Evolutionary conservation across 140 eudicot species (phyloP).

Genomic region (Senecio squalidus): DNA sequence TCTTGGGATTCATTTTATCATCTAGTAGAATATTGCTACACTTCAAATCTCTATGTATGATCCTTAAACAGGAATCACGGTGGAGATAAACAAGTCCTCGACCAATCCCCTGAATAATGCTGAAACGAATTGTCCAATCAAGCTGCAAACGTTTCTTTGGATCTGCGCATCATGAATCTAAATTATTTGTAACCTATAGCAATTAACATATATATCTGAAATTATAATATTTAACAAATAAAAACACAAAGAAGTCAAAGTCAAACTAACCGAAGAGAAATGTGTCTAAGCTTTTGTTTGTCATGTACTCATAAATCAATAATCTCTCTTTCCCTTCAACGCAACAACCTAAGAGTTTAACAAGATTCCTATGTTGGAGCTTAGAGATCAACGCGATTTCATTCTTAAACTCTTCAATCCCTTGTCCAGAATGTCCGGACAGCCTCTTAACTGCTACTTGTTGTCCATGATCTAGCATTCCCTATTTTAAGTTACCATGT

Average conservation of each 20-base stretch:
- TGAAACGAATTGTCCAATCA: background rate
- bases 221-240: background rate
- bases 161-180: background rate
- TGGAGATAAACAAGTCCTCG: background rate
- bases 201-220: background rate
- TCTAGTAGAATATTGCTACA: slow-evolving; percentile 39
- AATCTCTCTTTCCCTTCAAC: slow-evolving; percentile 27
- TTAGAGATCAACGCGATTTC: slow-evolving; percentile 27
- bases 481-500: slow-evolving; percentile 3
- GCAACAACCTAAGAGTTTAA: slow-evolving; percentile 33
- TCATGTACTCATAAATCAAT: slow-evolving; percentile 32
- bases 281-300: slow-evolving; percentile 34
- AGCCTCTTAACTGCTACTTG: slow-evolving; percentile 33
- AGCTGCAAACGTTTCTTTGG: background rate
- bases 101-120: background rate
- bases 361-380: slow-evolving; percentile 38
- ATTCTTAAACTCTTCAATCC: slow-evolving; percentile 32
- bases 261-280: slow-evolving; percentile 31
- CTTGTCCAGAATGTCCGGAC: slow-evolving; percentile 35
- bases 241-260: background rate
- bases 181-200: background rate
- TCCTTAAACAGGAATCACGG: background rate
- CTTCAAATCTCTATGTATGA: slow-evolving; percentile 4
- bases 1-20: slow-evolving; percentile 35
- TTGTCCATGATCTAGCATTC: slow-evolving; percentile 26